Conservation (phyloP, 371 early-diverging fungal genomes). For the Saksenaea oblongispora region DNA sequence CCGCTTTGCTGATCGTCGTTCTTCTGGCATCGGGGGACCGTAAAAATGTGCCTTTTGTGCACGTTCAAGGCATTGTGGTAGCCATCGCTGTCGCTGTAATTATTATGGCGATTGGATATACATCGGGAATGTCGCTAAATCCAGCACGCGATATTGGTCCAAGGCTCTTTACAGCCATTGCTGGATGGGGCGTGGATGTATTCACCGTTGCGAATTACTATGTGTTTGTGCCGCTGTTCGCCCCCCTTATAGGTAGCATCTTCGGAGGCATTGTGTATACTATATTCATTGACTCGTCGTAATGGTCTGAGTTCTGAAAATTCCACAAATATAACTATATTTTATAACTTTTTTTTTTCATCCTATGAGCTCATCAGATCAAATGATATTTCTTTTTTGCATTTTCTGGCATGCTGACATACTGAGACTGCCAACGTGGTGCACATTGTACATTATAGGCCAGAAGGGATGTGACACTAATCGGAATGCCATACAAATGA, state of each 20-base stretch:
- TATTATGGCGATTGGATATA: conserved; percentile 61
- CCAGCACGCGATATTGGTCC: conserved; percentile 92
- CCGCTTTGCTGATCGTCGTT: conserved; percentile 71
- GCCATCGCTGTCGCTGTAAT: conserved; percentile 53
- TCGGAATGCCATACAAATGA: no score
- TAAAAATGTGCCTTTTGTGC: conserved; percentile 66
- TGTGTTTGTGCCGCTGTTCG: conserved; percentile 78
- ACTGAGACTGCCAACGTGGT: no score
- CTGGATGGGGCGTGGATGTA: conserved; percentile 75
- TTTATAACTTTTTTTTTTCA: neutral
- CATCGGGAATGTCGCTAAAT: conserved; percentile 82
- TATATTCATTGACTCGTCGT: conserved; percentile 52
- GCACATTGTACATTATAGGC: no score
- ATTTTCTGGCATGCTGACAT: no score
- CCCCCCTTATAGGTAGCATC: conserved; percentile 75
- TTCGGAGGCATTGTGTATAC: conserved; percentile 70
- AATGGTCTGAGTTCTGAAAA: no score
- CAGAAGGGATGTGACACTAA: no score
- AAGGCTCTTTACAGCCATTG: conserved; percentile 76
- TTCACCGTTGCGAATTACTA: conserved; percentile 68
- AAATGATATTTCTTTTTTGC: no score
- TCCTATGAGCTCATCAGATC: no score
- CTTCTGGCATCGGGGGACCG: conserved; percentile 70
- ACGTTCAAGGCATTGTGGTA: conserved; percentile 66
- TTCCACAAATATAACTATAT: neutral